A percentile compares a stretch with the other conserved stretches of the same genome.
These are phyloP conservation scores for Calamus simplicifolius DNA, from an alignment of 176 grass and related monocot genomes.

Conservation along the genomic window DNA sequence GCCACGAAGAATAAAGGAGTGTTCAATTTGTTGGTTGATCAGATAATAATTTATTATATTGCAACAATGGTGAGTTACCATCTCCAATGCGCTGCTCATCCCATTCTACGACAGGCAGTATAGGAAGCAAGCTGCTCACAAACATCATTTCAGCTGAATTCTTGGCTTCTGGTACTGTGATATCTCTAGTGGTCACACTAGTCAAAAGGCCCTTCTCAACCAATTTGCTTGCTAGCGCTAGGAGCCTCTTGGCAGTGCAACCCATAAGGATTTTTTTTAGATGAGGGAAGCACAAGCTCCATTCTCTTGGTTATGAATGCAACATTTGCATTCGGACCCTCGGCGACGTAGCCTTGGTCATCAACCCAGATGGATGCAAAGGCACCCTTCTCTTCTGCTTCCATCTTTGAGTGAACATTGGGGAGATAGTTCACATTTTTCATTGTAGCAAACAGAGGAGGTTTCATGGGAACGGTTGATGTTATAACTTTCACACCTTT, in stretches of 20 bases:
- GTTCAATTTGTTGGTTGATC: too few relatives aligned
- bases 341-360: slow-evolving; percentile 44
- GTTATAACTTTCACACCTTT: slow-evolving; percentile 61
- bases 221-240: slow-evolving; percentile 54
- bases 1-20: slow-evolving; percentile 7
- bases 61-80: slow-evolving; percentile 23
- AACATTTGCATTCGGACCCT: slow-evolving; percentile 81
- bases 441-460: slow-evolving; percentile 53
- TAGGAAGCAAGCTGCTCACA: slow-evolving; percentile 65
- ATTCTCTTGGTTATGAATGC: slow-evolving; percentile 47
- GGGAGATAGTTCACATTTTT: slow-evolving; percentile 98
- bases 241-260: slow-evolving; percentile 61
- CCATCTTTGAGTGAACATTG: slow-evolving; percentile 76
- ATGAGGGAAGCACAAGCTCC: slow-evolving; percentile 57
- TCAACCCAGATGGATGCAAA: slow-evolving; percentile 78
- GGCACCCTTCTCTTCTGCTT: slow-evolving; percentile 66
- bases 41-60: too few relatives aligned
- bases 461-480: slow-evolving; percentile 76
- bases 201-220: slow-evolving; percentile 32
- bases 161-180: slow-evolving; percentile 42
- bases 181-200: slow-evolving; percentile 16
- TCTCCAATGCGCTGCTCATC: slow-evolving; percentile 63
- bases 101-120: slow-evolving; percentile 71
- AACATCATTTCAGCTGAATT: slow-evolving; percentile 59
- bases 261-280: slow-evolving; percentile 68